A percentile compares a stretch with the other conserved stretches of the same genome.
phyloP scores from a whole-genome alignment of 495 filamentous ascomycete genomes.

The Lasiosphaeris hirsuta region DNA sequence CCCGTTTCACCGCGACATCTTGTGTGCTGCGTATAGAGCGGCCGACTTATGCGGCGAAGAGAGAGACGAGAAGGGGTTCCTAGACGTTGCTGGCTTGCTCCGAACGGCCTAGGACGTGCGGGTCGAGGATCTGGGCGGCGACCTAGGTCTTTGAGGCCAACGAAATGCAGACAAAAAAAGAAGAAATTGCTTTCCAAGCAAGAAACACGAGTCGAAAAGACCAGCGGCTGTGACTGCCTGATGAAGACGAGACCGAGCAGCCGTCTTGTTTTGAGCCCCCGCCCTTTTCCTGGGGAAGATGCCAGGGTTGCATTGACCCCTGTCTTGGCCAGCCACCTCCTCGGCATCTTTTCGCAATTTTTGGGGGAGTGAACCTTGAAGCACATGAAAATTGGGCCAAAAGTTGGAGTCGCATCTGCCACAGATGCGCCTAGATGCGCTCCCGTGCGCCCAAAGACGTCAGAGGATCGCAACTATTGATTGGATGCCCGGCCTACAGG shows the following conservation, averaged over 20 bases:
- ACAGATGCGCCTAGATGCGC: background rate
- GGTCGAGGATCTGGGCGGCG: too few relatives aligned
- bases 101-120: too few relatives aligned
- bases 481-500: background rate
- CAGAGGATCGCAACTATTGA: background rate
- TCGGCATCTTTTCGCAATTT: slow-evolving; percentile 21
- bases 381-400: slow-evolving; percentile 30
- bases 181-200: slow-evolving; percentile 3
- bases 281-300: slow-evolving; percentile 19
- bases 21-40: too few relatives aligned
- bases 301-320: slow-evolving; percentile 17
- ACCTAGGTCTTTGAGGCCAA: too few relatives aligned
- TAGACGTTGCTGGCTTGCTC: too few relatives aligned
- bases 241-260: slow-evolving; percentile 18
- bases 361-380: slow-evolving; percentile 10
- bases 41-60: too few relatives aligned
- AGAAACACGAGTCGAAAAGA: background rate
- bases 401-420: too few relatives aligned
- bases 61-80: too few relatives aligned
- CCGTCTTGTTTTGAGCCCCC: slow-evolving; percentile 12
- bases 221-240: slow-evolving; percentile 25
- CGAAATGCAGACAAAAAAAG: background rate
- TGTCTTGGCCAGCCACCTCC: slow-evolving; percentile 15
- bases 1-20: too few relatives aligned
- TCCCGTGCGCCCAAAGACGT: background rate